Conservation (phyloP, 2,329 filamentous ascomycete species). For the Cadophora sp. region DNA sequence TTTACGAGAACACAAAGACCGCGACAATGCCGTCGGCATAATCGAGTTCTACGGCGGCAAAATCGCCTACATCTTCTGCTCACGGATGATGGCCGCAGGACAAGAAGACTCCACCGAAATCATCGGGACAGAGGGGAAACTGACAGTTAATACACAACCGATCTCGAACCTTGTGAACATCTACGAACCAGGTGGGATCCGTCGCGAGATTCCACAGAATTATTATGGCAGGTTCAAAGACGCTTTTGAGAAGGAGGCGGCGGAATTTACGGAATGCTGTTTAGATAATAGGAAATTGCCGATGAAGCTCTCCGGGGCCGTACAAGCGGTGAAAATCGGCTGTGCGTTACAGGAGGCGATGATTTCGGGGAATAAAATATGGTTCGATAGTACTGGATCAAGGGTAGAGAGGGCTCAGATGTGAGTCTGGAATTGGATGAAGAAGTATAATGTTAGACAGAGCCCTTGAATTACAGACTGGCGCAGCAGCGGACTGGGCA, state of each 20-base stretch:
- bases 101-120: slow-evolving; percentile 73
- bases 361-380: slow-evolving; percentile 60
- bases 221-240: slow-evolving; percentile 69
- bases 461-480: too few relatives aligned
- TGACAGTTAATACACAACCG: slow-evolving; percentile 66
- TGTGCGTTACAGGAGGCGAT: slow-evolving; percentile 63
- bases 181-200: slow-evolving; percentile 58
- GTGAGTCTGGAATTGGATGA: too few relatives aligned
- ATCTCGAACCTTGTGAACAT: slow-evolving; percentile 60
- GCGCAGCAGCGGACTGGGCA: too few relatives aligned
- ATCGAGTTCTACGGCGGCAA: slow-evolving; percentile 70
- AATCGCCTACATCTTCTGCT: slow-evolving; percentile 69
- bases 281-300: slow-evolving; percentile 62
- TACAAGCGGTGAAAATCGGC: slow-evolving; percentile 66
- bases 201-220: slow-evolving; percentile 63
- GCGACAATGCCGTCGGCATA: slow-evolving; percentile 68
- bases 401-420: too few relatives aligned
- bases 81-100: slow-evolving; percentile 71
- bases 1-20: slow-evolving; percentile 62
- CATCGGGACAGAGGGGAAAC: slow-evolving; percentile 69
- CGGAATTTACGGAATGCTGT: slow-evolving; percentile 66
- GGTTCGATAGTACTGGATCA: too few relatives aligned
- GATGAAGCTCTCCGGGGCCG: slow-evolving; percentile 62
- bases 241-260: slow-evolving; percentile 68
- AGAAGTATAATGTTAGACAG: too few relatives aligned